Conservation (phyloP, 345 rosid species). For the Kernera saxatilis region DNA sequence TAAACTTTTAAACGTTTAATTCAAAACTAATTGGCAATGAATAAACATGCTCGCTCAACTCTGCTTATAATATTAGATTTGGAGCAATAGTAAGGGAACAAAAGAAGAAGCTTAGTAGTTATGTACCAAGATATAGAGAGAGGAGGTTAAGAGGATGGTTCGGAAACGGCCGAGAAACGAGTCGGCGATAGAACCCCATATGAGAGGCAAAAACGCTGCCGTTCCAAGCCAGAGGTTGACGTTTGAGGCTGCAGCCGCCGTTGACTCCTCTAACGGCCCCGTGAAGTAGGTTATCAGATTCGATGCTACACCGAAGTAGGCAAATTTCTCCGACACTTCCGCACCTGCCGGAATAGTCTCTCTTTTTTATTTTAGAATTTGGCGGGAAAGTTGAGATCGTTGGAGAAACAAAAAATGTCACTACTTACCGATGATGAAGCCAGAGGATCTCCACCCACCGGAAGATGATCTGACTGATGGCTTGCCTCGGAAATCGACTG, state of each 20-base stretch:
- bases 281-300: conserved; percentile 32
- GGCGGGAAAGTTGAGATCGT: background rate
- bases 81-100: too few relatives aligned
- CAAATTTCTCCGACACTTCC: conserved; percentile 43
- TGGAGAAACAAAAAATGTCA: background rate
- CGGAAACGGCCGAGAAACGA: conserved; percentile 47
- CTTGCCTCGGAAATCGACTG: background rate
- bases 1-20: too few relatives aligned
- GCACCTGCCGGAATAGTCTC: conserved; percentile 23
- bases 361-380: background rate
- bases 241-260: conserved; percentile 41
- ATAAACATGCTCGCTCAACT: too few relatives aligned
- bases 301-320: conserved; percentile 30
- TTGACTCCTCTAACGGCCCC: conserved; percentile 40
- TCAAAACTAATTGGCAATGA: too few relatives aligned
- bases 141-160: conserved; percentile 34
- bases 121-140: conserved; percentile 30
- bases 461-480: background rate
- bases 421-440: conserved; percentile 8
- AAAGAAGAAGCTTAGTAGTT: background rate
- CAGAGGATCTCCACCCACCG: background rate
- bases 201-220: conserved; percentile 33
- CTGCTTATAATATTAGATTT: too few relatives aligned
- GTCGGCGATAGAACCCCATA: conserved; percentile 46
- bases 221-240: conserved; percentile 42